phyloP scores from a whole-genome alignment of 2,329 filamentous ascomycete species.

The Dothiorella sarmentorum region DNA sequence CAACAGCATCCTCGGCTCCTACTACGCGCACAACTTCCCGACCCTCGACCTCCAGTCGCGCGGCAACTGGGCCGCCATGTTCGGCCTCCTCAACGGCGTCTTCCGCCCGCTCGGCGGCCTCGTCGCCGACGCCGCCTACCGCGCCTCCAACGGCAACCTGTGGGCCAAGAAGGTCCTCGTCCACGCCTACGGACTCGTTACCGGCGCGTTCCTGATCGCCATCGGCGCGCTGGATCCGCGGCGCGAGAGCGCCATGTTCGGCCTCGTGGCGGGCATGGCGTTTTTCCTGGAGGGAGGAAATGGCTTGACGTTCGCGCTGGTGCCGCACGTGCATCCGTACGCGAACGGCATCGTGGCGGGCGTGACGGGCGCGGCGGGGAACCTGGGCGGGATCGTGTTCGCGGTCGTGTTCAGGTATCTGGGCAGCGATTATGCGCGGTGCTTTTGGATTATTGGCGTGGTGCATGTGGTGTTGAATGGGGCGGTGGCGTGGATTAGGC shows the following conservation, averaged over 20 bases:
- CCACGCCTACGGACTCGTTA: conserved; percentile 53
- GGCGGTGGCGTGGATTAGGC: conserved; percentile 60
- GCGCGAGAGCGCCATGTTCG: conserved; percentile 64
- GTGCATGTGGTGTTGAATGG: conserved; percentile 70
- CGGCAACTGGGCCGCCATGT: conserved; percentile 67
- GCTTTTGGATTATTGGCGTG: conserved; percentile 78
- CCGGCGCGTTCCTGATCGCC: conserved; percentile 59
- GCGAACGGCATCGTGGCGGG: conserved; percentile 78
- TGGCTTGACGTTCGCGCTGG: conserved; percentile 79
- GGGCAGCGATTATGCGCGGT: conserved; percentile 63
- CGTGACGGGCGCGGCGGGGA: conserved; percentile 74
- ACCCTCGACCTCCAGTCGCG: conserved; percentile 52
- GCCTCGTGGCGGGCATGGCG: conserved; percentile 71
- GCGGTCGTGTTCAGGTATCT: conserved; percentile 78
- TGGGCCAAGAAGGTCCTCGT: conserved; percentile 65
- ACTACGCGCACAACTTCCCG: conserved; percentile 57
- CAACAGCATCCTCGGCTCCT: conserved; percentile 58
- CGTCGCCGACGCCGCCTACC: conserved; percentile 56
- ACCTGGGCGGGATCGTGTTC: conserved; percentile 81
- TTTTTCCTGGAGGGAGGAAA: conserved; percentile 84
- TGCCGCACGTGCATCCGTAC: conserved; percentile 79
- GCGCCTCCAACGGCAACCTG: conserved; percentile 45
- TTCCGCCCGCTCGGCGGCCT: conserved; percentile 65
- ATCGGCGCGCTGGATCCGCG: conserved; percentile 64
- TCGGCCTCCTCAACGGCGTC: conserved; percentile 69